Evolutionary conservation across 768 basidiomycete species (phyloP), one percentile per base, ranked within the genome.

Genomic region (Pleurotus cornucopiae): DNA sequence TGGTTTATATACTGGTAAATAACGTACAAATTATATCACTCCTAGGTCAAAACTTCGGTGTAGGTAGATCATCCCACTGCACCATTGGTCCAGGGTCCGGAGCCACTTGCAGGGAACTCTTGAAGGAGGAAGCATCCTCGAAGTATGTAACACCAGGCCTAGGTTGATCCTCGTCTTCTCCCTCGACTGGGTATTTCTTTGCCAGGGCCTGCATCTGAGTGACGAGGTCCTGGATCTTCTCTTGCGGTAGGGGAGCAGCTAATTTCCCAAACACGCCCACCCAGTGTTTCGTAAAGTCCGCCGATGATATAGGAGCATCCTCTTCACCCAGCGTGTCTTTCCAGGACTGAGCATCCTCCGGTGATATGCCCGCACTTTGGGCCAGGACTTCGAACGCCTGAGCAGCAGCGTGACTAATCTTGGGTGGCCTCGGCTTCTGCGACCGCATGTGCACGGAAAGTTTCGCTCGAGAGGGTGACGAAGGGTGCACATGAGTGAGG

Each of bases 371-470:
- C 48, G 78, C 71, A 54, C 73, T 69, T 37, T 72, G 76, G 21
- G 91, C 73, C 9, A 76, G 66, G 11, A 66, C 67, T 57, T 83
- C 78, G 60, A 94, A 88, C 4, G 81, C 85, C 56, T 81, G 71
- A 38, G 82, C 76, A 4, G 90, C 85, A 3, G 81, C 76, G 1
- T 73, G 64, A 64, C 89, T 90, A 66, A 94, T 78, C 59, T 77
- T 83, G 64, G 77, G 78, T 2, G 74, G 73, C 6, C 69, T 79
- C 14, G 81, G 79, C 67, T 82, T 88, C 64, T 85, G 85, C 9
- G 91, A 92, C 45, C 77, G 75, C 71, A 91, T 75, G 60, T 95
- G 96, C 46, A 91, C 76, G 1, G 94, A 93, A 51, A 94, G 73
- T 71, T 98, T 98, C 12, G 88, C 77, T 39, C 95, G 85, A 2